A percentile compares a stretch with the other conserved stretches of the same genome.
phyloP scores from a whole-genome alignment of 2,329 filamentous ascomycete species.

The Podosphaera aphanis region DNA sequence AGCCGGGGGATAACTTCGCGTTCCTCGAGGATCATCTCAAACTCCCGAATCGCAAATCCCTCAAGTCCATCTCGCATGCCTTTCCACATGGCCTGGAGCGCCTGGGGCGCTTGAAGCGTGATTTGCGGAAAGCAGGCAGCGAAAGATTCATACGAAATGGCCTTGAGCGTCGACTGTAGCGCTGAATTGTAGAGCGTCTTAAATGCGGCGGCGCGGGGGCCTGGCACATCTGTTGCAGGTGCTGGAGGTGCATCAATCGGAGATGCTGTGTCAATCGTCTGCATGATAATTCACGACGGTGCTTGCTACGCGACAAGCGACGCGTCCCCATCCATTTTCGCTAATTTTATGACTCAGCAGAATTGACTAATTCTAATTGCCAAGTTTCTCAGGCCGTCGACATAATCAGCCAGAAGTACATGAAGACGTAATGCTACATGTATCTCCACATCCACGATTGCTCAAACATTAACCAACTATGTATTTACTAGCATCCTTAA shows the following conservation, averaged over 20 bases:
- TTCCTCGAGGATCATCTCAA: constrained; percentile 27
- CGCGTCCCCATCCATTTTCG: too few relatives aligned
- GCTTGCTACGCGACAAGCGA: too few relatives aligned
- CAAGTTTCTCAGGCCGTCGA: too few relatives aligned
- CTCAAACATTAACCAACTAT: too few relatives aligned
- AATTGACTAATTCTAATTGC: too few relatives aligned
- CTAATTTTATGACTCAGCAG: too few relatives aligned
- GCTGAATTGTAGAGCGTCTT: constrained; percentile 28
- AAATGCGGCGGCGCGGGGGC: constrained; percentile 32
- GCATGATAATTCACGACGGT: too few relatives aligned
- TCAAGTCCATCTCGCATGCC: constrained; percentile 33
- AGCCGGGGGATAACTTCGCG: constrained; percentile 31
- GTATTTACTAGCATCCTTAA: too few relatives aligned
- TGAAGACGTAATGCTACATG: too few relatives aligned
- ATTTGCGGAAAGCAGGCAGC: constrained; percentile 37
- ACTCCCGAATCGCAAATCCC: constrained; percentile 29
- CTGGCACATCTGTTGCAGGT: constrained; percentile 18
- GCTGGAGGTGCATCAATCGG: background rate
- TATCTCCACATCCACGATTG: too few relatives aligned
- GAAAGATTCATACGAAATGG: constrained; percentile 33
- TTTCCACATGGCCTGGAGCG: constrained; percentile 29
- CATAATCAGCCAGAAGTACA: too few relatives aligned
- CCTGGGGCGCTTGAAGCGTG: constrained; percentile 24
- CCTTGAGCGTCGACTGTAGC: constrained; percentile 28
- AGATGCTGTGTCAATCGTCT: too few relatives aligned